Conservation (phyloP, 139 green algal genomes). For the Chlamydomonas sp. region DNA sequence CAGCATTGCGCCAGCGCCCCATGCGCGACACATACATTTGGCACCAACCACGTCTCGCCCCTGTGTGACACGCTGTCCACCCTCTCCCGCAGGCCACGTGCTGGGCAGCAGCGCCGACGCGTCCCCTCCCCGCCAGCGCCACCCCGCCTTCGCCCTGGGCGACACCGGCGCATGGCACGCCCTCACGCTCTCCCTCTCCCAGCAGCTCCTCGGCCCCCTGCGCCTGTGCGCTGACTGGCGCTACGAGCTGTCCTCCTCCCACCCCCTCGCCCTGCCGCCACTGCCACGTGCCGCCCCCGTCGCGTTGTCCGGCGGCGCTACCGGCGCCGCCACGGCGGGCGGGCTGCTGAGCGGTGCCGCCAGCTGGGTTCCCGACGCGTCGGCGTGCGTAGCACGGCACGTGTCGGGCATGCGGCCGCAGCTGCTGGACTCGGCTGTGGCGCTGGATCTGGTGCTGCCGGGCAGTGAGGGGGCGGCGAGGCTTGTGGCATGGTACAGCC, state of each 20-base stretch:
- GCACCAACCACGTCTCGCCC: too few species aligned
- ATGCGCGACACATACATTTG: too few species aligned
- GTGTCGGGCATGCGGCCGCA: slow-evolving; percentile 57
- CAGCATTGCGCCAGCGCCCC: too few species aligned
- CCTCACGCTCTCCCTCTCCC: slow-evolving; percentile 65
- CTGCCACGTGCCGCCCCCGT: not conserved
- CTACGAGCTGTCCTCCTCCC: slow-evolving; percentile 64
- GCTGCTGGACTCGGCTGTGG: slow-evolving; percentile 68
- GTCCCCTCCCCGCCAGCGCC: not conserved
- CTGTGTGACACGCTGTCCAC: too few species aligned
- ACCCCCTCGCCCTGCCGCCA: slow-evolving; percentile 18
- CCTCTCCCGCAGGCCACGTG: too few species aligned
- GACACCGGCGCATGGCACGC: slow-evolving; percentile 76
- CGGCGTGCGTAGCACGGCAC: slow-evolving; percentile 28
- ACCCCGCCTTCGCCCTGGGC: slow-evolving; percentile 75
- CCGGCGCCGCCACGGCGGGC: not conserved
- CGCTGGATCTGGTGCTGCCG: slow-evolving; percentile 66
- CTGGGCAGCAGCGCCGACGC: too few species aligned
- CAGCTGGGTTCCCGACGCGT: not conserved
- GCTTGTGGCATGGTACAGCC: slow-evolving; percentile 75
- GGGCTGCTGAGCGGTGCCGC: not conserved
- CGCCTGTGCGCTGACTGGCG: slow-evolving; percentile 69
- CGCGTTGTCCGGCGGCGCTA: not conserved
- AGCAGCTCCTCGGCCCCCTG: slow-evolving; percentile 84
- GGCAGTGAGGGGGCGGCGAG: slow-evolving; percentile 62